Base-by-base conservation (phyloP, 257 asterid species). In the Lycium ferocissimum region DNA sequence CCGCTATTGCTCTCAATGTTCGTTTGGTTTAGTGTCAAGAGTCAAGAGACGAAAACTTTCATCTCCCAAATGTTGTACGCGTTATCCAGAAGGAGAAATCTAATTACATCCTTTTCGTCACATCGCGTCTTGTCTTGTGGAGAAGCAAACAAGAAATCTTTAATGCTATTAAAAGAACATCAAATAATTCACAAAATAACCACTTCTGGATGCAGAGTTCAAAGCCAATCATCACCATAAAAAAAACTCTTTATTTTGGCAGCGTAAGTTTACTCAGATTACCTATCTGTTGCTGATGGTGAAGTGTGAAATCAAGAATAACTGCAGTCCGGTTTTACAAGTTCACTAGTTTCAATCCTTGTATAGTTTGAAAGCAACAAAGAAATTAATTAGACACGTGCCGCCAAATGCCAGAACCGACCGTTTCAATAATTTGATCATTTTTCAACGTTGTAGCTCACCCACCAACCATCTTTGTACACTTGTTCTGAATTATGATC, bases 391-490 rank as follows among this genome's bases (percentile, higher is more conserved):
- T 13, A 26, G 62, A 13, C 63, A 78, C 49, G 65, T 78, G 82
- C 47, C 82, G 26, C 45, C 47, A 53, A 51, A 78, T 51, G 22
- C 26, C 49, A 53, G 82, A 51, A 78, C 82, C 82, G 82, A 14
- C 65, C n/a, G 13, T 33, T 53, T 5, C 20, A 76, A 76, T 22
- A 26, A 76, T 14, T 76, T 76, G 65, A 18, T 51, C 47, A 78
- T 85, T 91, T 92, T 89, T 93, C 96, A 95, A 93, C 95, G 59
- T 85, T 89, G 87, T 89, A 88, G 97, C 86, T 93, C 95, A 92
- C 89, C 99, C 87, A 93, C 98, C 95, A 93, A 88, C 99, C 88
- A 93, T 97, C 92, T 8, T 9, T 58, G 87, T 13, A 92, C 90
- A 92, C 93, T 91, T 92, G 95, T 91, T 87, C 58, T 70, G 66